phyloP scores from a whole-genome alignment of 768 basidiomycete genomes.

The Suillus paluster region DNA sequence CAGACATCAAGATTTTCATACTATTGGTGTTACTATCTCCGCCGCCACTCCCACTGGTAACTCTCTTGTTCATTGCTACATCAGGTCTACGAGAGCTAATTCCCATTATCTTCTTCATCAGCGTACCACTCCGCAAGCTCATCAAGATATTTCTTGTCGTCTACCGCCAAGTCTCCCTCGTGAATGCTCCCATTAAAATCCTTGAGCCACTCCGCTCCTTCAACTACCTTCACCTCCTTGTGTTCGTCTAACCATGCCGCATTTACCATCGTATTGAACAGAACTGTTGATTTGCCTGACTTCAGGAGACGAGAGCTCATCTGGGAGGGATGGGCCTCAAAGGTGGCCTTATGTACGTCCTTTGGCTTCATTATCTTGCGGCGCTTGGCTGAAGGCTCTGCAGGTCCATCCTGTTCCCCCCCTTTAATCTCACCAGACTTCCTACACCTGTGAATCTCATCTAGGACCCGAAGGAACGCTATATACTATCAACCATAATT shows the following conservation, averaged over 20 bases:
- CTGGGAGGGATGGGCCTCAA: slow-evolving; percentile 1
- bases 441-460: neutral
- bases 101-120: neutral
- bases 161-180: neutral
- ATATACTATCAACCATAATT: neutral
- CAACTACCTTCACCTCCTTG: neutral
- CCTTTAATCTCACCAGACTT: no score
- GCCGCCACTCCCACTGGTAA: no score
- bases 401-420: no score
- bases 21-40: no score
- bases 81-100: no score
- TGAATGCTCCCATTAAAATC: neutral
- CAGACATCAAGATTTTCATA: no score
- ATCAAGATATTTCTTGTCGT: slow-evolving; percentile 3
- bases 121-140: neutral
- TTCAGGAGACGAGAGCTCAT: neutral
- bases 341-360: neutral
- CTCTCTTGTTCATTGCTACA: no score
- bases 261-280: neutral
- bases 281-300: neutral
- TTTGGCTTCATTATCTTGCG: no score
- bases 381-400: no score
- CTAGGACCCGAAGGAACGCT: neutral
- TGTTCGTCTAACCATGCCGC: neutral
- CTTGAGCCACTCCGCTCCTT: neutral